These are phyloP conservation scores for Tylopilus sp. DNA, from an alignment of 1,284 basidiomycete species.

Conservation along the genomic window DNA sequence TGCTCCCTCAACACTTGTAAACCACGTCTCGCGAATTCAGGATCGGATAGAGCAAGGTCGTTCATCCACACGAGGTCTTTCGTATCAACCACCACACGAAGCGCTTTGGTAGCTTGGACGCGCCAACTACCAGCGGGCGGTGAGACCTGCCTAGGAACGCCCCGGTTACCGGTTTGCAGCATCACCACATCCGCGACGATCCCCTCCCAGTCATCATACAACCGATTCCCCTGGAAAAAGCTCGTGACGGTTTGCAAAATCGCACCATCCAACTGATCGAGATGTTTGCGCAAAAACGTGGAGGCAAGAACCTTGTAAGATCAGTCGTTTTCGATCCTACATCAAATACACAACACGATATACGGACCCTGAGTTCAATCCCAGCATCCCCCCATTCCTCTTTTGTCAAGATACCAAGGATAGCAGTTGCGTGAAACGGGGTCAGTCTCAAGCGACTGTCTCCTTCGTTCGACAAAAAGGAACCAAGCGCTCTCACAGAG, in stretches of 20 bases:
- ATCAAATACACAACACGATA: not conserved
- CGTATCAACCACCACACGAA: constrained; percentile 43
- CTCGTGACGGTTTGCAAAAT: constrained; percentile 10
- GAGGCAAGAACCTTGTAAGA: constrained; percentile 20
- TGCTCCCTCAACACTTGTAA: constrained; percentile 40
- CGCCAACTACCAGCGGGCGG: constrained; percentile 19
- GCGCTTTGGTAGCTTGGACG: constrained; percentile 16
- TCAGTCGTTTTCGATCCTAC: constrained; percentile 9
- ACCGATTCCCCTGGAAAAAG: constrained; percentile 20
- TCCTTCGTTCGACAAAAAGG: constrained; percentile 29
- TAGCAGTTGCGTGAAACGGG: constrained; percentile 28
- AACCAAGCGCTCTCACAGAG: constrained; percentile 16
- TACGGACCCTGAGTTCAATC: constrained; percentile 33
- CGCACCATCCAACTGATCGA: constrained; percentile 20
- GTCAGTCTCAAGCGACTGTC: constrained; percentile 30
- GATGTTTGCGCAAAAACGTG: constrained; percentile 26
- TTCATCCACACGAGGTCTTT: constrained; percentile 49
- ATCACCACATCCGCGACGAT: constrained; percentile 12
- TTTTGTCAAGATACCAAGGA: constrained; percentile 36
- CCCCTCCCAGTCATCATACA: constrained; percentile 14
- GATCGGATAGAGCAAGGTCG: constrained; percentile 38
- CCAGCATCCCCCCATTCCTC: constrained; percentile 39
- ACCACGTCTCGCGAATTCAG: constrained; percentile 36
- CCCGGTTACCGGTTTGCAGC: constrained; percentile 2
- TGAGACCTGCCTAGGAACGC: not conserved